Evolutionary conservation across 2,329 filamentous ascomycete genomes (phyloP), one percentile per base, ranked within the genome.

Genomic region (Colletotrichum graminicola): DNA sequence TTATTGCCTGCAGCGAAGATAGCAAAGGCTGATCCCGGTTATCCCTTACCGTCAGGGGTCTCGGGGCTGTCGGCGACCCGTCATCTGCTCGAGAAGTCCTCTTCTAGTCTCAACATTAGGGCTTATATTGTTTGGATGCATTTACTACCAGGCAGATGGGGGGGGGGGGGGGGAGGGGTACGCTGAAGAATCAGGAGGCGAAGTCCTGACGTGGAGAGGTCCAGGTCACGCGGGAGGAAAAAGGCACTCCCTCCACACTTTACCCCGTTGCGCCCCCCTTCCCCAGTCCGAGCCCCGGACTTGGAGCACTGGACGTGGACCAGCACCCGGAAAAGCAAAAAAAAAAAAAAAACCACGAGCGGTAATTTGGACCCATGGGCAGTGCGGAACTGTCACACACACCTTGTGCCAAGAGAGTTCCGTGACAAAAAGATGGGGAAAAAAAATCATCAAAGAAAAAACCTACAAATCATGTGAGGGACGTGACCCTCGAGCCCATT

Each of bases 381-480:
- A 39, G 32, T 49, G 65, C 65, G 32, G 29, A 66, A 41, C 26
- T 39, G 45, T 51, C 41, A 34, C 49, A 56, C 41, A 34, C 49
- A 56, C 29, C 34, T 26, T n/a, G 39, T 49, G 39, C 65, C 47
- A 55, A 29, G 39, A 55, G 26, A 29, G 2, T 45, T 54, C 16
- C 10, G 43, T 43, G 39, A 45, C 29, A 47, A 47, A 55, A 51
- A 29, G n/a, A n/a, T n/a, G n/a, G n/a, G n/a, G n/a, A 7, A 5
- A 39, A 16, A 34, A 47, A 49, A 47, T 60, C 32, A 36, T 83
- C n/a, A 34, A 34, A 18, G n/a, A n/a, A 34, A 10, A 12, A 14
- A 56, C 85, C 84, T 83, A 87, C 85, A 85, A 74, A 85, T 80
- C 76, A 85, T 80, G 77, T 85, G 83, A 74, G 84, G 82, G 68